Evolutionary conservation across 495 filamentous ascomycete species (phyloP), one percentile per base, ranked within the genome.

Genomic region (Parathielavia hyrcaniae): DNA sequence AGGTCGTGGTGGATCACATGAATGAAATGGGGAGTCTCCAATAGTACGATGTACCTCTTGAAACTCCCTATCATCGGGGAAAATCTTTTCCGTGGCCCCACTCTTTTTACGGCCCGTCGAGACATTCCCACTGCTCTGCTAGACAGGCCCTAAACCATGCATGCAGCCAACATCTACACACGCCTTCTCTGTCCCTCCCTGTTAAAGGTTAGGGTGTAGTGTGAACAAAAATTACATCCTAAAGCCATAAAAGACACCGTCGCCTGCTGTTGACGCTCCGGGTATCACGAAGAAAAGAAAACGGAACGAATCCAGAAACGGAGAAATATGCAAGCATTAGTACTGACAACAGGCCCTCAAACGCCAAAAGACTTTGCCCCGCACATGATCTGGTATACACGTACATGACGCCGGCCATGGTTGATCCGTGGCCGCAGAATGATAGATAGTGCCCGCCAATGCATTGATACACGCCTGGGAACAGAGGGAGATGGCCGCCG

Each of bases 231-330:
- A 57, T 13, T 38, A 55, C 41, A 55, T 32, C 43, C 23, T 23
- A 55, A 55, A 43, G 54, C 12, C 23, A 49, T 4, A 34, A 57
- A 60, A 63, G 64, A 66, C 64, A 66, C 64, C 64, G 55, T 63
- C 62, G 62, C 60, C 62, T 54, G 54, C 53, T 45, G 40, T 64
- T 47, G 52, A 64, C 57, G 62, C 53, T 50, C 49, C 57, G 62
- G 65, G 62, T 67, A 64, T 62, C 65, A 62, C 57, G 39, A 60
- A 50, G 51, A 50, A 50, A 47, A 50, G 52, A 38, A 48, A 36
- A 50, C 22, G 14, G 20, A 46, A 59, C 26, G 49, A 26, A 19
- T 34, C 44, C 22, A 40, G 13, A 50, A 26, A 20, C 20, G 12
- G 16, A 41, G 55, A 46, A 48, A 16, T 16, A 47, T 47, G 58